Conservation (phyloP, 106 monocot genomes). For the Apostasia ramifera region DNA sequence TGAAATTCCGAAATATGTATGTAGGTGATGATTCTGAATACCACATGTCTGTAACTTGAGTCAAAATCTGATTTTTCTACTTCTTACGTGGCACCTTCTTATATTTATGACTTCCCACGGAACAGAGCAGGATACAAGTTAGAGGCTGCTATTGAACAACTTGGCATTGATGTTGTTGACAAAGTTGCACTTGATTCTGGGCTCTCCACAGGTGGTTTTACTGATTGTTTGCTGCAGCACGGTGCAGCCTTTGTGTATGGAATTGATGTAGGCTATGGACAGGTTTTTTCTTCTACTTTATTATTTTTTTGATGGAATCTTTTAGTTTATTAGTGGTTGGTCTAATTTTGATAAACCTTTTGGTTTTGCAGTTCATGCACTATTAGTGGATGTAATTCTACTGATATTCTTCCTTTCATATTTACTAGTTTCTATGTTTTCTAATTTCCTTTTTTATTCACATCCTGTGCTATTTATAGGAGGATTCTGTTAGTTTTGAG, state of each 20-base stretch:
- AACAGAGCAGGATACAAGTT: constrained; percentile 97
- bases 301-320: too few relatives aligned
- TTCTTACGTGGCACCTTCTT: background rate
- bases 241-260: constrained; percentile 92
- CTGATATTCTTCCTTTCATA: too few relatives aligned
- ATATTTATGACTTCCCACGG: constrained; percentile 2
- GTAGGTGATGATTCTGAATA: constrained; percentile 76
- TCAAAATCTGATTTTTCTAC: background rate
- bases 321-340: too few relatives aligned
- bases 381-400: too few relatives aligned
- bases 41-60: background rate
- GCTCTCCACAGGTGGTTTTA: constrained; percentile 93
- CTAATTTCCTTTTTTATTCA: too few relatives aligned
- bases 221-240: constrained; percentile 97
- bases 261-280: constrained; percentile 96
- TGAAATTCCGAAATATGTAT: constrained; percentile 99
- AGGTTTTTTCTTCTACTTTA: constrained; percentile 30
- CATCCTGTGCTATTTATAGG: too few relatives aligned
- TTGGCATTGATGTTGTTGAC: constrained; percentile 55
- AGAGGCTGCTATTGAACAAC: constrained; percentile 85
- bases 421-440: too few relatives aligned
- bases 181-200: constrained; percentile 98
- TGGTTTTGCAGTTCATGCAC: too few relatives aligned
- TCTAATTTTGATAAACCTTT: too few relatives aligned
- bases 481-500: too few relatives aligned